These are phyloP conservation scores for Fusarium subtropicale DNA, from an alignment of 2,329 filamentous ascomycete species.

Conservation along the genomic window DNA sequence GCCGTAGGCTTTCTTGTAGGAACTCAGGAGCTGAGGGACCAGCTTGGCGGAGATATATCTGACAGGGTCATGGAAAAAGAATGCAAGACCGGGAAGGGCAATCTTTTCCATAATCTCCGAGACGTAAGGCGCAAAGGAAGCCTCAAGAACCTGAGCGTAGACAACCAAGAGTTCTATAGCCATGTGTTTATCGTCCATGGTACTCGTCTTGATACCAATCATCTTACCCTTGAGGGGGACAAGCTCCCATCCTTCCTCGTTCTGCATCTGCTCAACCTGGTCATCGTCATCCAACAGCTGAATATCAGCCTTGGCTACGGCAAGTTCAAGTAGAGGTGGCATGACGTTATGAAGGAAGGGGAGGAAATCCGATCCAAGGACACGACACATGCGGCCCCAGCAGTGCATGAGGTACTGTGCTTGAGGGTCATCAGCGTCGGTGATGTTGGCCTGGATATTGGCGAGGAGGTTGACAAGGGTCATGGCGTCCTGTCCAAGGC, in stretches of 20 bases:
- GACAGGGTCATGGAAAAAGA: conserved; percentile 99
- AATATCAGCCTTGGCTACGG: conserved; percentile 95
- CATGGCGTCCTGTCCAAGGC: conserved; percentile 88
- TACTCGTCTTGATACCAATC: conserved; percentile 97
- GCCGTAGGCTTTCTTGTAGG: conserved; percentile 93
- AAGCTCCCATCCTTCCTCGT: conserved; percentile 97
- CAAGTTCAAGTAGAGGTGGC: conserved; percentile 90
- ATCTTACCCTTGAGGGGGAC: conserved; percentile 97
- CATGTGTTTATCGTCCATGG: conserved; percentile 98
- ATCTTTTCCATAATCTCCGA: conserved; percentile 96
- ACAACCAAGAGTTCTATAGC: conserved; percentile 98
- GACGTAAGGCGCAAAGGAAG: conserved; percentile 90
- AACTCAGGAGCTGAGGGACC: conserved; percentile 90
- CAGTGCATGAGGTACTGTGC: conserved; percentile 98
- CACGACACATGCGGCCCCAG: conserved; percentile 98
- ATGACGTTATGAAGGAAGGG: conserved; percentile 94
- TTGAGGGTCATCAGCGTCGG: conserved; percentile 93
- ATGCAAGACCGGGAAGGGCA: conserved; percentile 89
- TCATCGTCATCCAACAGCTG: conserved; percentile 96
- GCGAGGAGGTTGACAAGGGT: conserved; percentile 88
- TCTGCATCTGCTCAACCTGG: conserved; percentile 89
- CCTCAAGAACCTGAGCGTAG: conserved; percentile 96
- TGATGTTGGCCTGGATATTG: conserved; percentile 86
- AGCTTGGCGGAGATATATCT: conserved; percentile 94
- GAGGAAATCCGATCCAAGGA: conserved; percentile 89